Evolutionary conservation across 2,329 filamentous ascomycete genomes (phyloP).

Genomic region (Colletotrichum plurivorum): DNA sequence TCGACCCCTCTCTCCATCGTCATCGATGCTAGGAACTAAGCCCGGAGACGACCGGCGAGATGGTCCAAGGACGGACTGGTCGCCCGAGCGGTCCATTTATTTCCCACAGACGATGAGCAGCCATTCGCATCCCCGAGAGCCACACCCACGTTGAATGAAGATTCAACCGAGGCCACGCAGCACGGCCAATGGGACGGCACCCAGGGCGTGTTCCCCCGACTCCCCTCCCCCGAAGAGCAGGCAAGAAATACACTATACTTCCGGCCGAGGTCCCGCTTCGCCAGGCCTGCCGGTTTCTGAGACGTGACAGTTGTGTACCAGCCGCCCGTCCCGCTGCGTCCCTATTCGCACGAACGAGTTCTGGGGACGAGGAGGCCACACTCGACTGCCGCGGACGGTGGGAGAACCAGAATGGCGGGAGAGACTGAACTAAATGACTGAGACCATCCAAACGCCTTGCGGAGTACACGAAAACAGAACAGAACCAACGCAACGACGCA

Average conservation of each 20-base stretch:
- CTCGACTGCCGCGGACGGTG: constrained; percentile 2
- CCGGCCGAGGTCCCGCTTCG: constrained; percentile 18
- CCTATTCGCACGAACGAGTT: not conserved
- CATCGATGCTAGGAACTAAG: not conserved
- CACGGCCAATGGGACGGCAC: constrained; percentile 9
- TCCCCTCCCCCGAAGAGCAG: not conserved
- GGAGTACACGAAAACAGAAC: not conserved
- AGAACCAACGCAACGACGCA: not conserved
- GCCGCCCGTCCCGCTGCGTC: constrained; percentile 7
- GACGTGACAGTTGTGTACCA: constrained; percentile 24
- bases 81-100: not conserved
- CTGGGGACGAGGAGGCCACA: not conserved
- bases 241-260: constrained; percentile 15
- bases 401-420: constrained; percentile 6
- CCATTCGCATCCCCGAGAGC: not conserved
- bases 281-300: constrained; percentile 21
- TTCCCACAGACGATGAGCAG: not conserved
- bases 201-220: not conserved
- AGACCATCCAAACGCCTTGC: not conserved
- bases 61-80: not conserved
- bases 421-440: not conserved
- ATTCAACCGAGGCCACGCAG: not conserved
- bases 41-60: too few species aligned
- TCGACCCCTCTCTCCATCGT: not conserved
- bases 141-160: not conserved